Evolutionary conservation across 1,284 basidiomycete genomes (phyloP), one percentile per base, ranked within the genome.

Genomic region (Pisolithus thermaeus): DNA sequence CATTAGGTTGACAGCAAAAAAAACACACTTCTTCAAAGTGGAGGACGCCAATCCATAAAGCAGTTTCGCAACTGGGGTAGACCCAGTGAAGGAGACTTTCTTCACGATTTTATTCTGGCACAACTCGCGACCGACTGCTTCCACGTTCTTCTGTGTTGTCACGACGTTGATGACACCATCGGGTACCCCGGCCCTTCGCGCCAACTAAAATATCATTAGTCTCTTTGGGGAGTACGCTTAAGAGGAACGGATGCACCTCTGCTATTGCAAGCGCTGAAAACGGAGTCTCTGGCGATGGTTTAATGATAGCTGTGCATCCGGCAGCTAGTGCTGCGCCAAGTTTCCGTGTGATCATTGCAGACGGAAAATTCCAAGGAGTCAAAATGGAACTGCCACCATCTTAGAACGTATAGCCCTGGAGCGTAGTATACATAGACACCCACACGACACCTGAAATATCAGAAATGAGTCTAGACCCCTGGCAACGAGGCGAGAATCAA

Each of bases 51-150:
- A 85, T 14, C 77, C 76, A 65, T 92, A 92, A 39, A 99, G 76
- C 49, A 92, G 69, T 74, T 95, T 98, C 49, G 94, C 96, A 23
- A 99, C 92, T 12, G 82, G 73, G 0, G 95, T 98, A 18, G 89
- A 92, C 4, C 92, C 94, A 2, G 97, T 99, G 70, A 99, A 99
- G 7, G 90, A 89, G 35, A 99, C 80, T 72, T 98, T 99, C 66
- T 80, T 86, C 50, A 96, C 83, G 36, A 68, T 72, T 56, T 79
- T 79, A 67, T 74, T 89, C 66, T 88, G 81, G 64, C 89, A 90
- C 75, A 91, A 78, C 67, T 89, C 86, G 55, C 85, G 87, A 30
- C 91, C 94, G 20, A 96, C 90, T 27, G 85, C 89, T 25, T 65
- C 66, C 43, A 94, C 83, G 61, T 95, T 85, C 63, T 87, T 89